Evolutionary conservation across 768 basidiomycete species (phyloP).

Genomic region (Suillus occidentalis): DNA sequence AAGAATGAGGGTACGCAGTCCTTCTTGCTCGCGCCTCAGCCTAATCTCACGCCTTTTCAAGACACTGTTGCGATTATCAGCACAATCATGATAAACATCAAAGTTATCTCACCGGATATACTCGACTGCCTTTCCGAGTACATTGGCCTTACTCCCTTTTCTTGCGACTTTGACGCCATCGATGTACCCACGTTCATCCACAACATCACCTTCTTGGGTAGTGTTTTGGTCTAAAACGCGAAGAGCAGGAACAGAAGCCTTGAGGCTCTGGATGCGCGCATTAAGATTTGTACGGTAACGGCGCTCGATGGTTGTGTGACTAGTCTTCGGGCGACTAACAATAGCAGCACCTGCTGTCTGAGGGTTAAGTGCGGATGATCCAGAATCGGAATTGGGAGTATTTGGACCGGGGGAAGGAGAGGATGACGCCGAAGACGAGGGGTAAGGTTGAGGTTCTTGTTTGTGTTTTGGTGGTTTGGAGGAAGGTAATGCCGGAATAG

Average conservation of each 20-base stretch:
- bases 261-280: slow-evolving; percentile 78
- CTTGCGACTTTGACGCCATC: slow-evolving; percentile 92
- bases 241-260: slow-evolving; percentile 80
- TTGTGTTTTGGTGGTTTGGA: slow-evolving; percentile 33
- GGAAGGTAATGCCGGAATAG: slow-evolving; percentile 41
- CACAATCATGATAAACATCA: neutral
- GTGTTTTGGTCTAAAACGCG: slow-evolving; percentile 65
- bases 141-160: slow-evolving; percentile 89
- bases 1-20: slow-evolving; percentile 63
- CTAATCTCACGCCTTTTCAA: slow-evolving; percentile 76
- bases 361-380: slow-evolving; percentile 15
- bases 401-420: slow-evolving; percentile 44
- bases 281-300: slow-evolving; percentile 89
- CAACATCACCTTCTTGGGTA: slow-evolving; percentile 45
- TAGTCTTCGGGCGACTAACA: slow-evolving; percentile 68
- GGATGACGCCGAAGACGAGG: slow-evolving; percentile 33
- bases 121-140: slow-evolving; percentile 87
- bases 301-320: slow-evolving; percentile 87
- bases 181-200: slow-evolving; percentile 84
- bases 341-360: neutral
- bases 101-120: slow-evolving; percentile 62
- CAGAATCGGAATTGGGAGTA: slow-evolving; percentile 20
- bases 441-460: slow-evolving; percentile 16
- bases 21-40: slow-evolving; percentile 72
- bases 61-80: slow-evolving; percentile 45